Conservation (phyloP, 495 filamentous ascomycete genomes). For the Podospora fimiseda region DNA sequence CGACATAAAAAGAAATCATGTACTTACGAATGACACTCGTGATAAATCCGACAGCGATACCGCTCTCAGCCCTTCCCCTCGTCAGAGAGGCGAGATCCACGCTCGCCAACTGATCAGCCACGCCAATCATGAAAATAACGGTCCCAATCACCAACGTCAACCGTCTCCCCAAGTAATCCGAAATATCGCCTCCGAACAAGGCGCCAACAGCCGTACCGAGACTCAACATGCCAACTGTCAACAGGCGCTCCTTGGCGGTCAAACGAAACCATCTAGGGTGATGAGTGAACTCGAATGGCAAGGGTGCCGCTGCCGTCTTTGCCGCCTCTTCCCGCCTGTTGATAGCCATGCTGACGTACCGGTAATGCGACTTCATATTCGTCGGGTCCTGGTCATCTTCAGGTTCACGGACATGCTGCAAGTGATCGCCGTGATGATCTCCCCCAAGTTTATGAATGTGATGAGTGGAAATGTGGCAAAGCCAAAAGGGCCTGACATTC, state of each 20-base stretch:
- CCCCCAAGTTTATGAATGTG: neutral
- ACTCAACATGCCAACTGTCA: conserved; percentile 75
- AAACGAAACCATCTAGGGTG: conserved; percentile 5
- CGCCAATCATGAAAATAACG: conserved; percentile 65
- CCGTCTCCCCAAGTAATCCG: conserved; percentile 67
- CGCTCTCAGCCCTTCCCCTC: conserved; percentile 69
- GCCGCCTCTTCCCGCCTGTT: neutral
- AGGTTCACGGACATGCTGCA: too few relatives aligned
- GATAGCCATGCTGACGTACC: too few relatives aligned
- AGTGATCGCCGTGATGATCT: neutral
- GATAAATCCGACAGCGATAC: conserved; percentile 72
- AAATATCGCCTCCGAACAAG: conserved; percentile 58
- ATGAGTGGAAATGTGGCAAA: neutral
- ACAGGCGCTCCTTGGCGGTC: conserved; percentile 32
- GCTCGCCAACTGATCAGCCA: conserved; percentile 66
- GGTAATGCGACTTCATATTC: too few relatives aligned
- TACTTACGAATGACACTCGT: conserved; percentile 29
- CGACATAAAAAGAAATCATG: too few relatives aligned
- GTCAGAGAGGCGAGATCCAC: conserved; percentile 59
- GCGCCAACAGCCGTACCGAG: conserved; percentile 82
- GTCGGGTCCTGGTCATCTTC: too few relatives aligned
- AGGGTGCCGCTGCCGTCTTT: too few relatives aligned
- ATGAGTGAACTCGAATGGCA: too few relatives aligned
- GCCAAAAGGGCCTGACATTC: conserved; percentile 4
- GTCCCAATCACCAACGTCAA: conserved; percentile 58